Base-by-base conservation (phyloP, 176 grass and related monocot species). In the Alopecurus myosuroides region DNA sequence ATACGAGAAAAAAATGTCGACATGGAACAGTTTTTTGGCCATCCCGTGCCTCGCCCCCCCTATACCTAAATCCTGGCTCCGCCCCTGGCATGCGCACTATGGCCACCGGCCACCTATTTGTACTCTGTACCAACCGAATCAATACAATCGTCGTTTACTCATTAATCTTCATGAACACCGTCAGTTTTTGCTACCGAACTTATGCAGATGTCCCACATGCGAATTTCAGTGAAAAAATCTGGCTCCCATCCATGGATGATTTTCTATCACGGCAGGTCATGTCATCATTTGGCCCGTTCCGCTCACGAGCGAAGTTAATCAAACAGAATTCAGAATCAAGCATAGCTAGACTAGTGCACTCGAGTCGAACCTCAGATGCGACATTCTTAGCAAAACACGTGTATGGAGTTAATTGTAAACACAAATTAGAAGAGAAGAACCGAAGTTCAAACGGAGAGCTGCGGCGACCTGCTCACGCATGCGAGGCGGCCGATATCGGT, bases 401-500 rank as follows among this genome's bases (percentile, higher is more conserved):
- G n/a, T n/a, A 46, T 9, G 26, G 42, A 31, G 53, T 34, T 25
- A 36, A 15, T 28, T 22, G 70, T 8, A 33, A 30, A 50, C 34
- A 57, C n/a, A 72, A 8, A 5, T 22, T 14, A 39, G 29, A 34
- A 73, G 50, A 11, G 44, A 36, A 25, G 1, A 28, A 23, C 1
- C n/a, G 1, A 53, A 62, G 28, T 65, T 23, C 33, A 48, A 18
- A 50, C 19, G 45, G 64, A 46, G 82, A 70, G 39, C 0, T 22
- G 46, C 64, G 44, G 45, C 11, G 19, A 96, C 97, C 93, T 98
- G 97, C 93, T 98, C 9, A 89, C 97, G 81, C 91, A 96, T 68
- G 97, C 84, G 81, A 98, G 89, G 85, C 86, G 93, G 19, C 87
- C 97, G 82, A 98, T 85, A 74, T 98, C 93, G 44, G 80, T 37